Base-by-base conservation (phyloP, 2,329 filamentous ascomycete species). In the Septoria petroselini region DNA sequence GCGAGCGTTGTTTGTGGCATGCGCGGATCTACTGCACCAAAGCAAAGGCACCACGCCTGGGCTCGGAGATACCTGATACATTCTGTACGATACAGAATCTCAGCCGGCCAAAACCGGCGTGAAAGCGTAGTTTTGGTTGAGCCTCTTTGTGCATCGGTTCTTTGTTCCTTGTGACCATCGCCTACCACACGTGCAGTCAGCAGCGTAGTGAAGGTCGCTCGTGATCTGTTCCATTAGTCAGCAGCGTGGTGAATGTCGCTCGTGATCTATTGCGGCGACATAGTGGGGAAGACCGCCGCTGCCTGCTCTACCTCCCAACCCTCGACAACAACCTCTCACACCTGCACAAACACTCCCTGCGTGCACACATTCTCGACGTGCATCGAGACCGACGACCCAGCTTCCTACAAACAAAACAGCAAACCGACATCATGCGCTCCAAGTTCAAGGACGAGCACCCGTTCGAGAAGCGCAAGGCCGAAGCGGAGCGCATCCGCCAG, bases 401-500 rank as follows among this genome's bases (percentile, higher is more conserved):
- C 9, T 27, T 18, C 9, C 27, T 35, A 23, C 47, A 18, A 37
- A 41, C 34, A 37, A n/a, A 38, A 41, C 3, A 27, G 40, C 30
- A 39, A 49, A 48, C 71, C 70, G 68, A 69, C 79, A 88, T 69
- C 62, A 96, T 96, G 90, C 87, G 91, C 71, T 95, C 89, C 80
- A 97, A 97, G 84, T 98, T 98, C 76, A 98, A 98, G 90, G 93
- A 98, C 85, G 93, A 97, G 83, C 93, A 97, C 74, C 90, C 65
- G 18, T 97, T 97, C 73, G 93, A 97, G 86, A 98, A 98, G 88
- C 90, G 93, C 78, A 96, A 97, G 88, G 93, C 93, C 61, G 93
- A 98, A 78, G 93, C 93, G 71, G 93, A 98, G 81, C 91, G 93
- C 73, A 96, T 96, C 73, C 90, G 93, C 63, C 91, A 96, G 79